phyloP scores from a whole-genome alignment of 768 basidiomycete genomes.

The Lenzites betulinus region DNA sequence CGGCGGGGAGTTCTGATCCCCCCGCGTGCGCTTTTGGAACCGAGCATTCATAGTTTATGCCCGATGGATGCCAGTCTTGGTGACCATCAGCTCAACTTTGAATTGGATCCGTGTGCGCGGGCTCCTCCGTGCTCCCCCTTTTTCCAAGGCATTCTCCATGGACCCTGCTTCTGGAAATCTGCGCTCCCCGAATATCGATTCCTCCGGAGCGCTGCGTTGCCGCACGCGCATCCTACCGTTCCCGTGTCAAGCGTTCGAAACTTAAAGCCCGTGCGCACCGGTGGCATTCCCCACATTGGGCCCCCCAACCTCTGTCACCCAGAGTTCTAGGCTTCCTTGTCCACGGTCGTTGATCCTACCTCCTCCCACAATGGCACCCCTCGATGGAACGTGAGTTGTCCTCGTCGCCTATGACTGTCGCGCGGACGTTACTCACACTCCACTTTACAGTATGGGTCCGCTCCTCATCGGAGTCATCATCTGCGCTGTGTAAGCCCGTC shows the following conservation, averaged over 20 bases:
- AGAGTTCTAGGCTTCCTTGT: not conserved
- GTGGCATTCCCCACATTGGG: not conserved
- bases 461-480: conserved; percentile 52
- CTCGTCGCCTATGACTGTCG: not conserved
- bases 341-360: not conserved
- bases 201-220: not conserved
- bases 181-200: not conserved
- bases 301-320: conserved; percentile 7
- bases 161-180: not conserved
- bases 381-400: conserved; percentile 16
- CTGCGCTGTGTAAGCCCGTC: conserved; percentile 43
- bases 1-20: not conserved
- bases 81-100: not conserved
- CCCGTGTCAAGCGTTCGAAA: not conserved
- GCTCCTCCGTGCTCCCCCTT: not conserved
- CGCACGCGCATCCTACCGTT: not conserved
- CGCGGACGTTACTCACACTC: not conserved
- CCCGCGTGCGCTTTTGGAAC: not conserved
- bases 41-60: not conserved
- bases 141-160: not conserved
- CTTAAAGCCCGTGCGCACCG: not conserved
- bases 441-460: conserved; percentile 46
- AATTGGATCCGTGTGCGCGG: not conserved
- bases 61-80: not conserved
- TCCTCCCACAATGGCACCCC: conserved; percentile 7